Evolutionary conservation across 257 asterid genomes (phyloP).

Genomic region (Anisodus acutangulus): DNA sequence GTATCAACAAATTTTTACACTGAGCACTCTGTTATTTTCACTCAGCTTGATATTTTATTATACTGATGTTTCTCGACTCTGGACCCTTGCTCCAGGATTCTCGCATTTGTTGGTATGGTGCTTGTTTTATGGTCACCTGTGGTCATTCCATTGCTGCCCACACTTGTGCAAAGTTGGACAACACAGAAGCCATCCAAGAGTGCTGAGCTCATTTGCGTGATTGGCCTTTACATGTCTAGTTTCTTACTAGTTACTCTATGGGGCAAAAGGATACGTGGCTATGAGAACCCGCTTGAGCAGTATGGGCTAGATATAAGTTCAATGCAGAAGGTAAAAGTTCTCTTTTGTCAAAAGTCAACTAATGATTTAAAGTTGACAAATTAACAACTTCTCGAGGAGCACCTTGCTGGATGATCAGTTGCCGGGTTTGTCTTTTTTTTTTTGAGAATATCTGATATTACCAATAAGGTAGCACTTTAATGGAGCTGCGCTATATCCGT

Average conservation of each 20-base stretch:
- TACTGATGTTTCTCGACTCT: background rate
- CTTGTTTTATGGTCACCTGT: conserved; percentile 95
- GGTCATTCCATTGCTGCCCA: conserved; percentile 81
- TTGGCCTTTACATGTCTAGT: conserved; percentile 75
- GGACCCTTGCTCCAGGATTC: conserved; percentile 58
- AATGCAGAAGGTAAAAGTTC: conserved; percentile 56
- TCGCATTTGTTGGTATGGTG: conserved; percentile 79
- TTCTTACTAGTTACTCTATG: conserved; percentile 71
- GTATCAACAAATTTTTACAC: conserved; percentile 8
- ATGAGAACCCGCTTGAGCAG: conserved; percentile 72
- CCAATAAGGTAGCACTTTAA: background rate
- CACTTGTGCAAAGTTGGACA: conserved; percentile 83
- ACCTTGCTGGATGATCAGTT: background rate
- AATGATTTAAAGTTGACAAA: conserved; percentile 16
- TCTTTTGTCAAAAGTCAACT: background rate
- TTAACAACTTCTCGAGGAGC: background rate
- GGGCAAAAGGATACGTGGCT: conserved; percentile 90
- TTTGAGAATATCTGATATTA: background rate
- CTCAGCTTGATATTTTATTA: background rate
- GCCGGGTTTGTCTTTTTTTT: background rate
- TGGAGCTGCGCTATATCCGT: background rate
- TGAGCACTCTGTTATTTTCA: conserved; percentile 18
- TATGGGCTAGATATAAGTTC: conserved; percentile 86
- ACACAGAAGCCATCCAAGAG: conserved; percentile 57
- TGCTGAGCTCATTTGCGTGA: conserved; percentile 74